phyloP scores from a whole-genome alignment of 1,284 basidiomycete species.

The Fereydounia khargensis region DNA sequence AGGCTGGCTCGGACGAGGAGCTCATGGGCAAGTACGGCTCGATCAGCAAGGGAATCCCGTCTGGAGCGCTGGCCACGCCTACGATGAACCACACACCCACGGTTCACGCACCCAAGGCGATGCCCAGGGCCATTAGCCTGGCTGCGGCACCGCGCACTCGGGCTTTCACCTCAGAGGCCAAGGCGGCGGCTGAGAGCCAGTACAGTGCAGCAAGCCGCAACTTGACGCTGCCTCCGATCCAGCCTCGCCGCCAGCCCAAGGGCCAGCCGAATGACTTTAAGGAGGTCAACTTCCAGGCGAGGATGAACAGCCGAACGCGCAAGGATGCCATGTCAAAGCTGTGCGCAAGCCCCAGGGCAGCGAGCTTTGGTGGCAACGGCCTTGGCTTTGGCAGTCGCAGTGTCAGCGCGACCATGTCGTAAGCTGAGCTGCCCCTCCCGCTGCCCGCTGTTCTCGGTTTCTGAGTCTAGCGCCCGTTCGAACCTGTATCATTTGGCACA shows the following conservation, averaged over 20 bases:
- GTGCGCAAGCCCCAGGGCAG: conserved; percentile 42
- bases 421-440: too few relatives aligned
- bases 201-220: conserved; percentile 4
- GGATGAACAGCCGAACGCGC: conserved; percentile 41
- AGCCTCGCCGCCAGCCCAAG: conserved; percentile 43
- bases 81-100: conserved; percentile 14
- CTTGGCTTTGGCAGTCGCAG: conserved; percentile 28
- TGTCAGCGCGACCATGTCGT: conserved; percentile 6
- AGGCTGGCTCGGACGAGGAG: not conserved
- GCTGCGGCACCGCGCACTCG: conserved; percentile 33
- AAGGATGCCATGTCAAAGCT: conserved; percentile 50
- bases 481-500: too few relatives aligned
- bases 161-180: conserved; percentile 16
- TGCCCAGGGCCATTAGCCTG: conserved; percentile 31
- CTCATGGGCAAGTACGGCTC: conserved; percentile 12
- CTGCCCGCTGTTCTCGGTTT: too few relatives aligned
- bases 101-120: conserved; percentile 25
- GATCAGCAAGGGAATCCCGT: conserved; percentile 7
- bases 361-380: conserved; percentile 30
- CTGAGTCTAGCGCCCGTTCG: too few relatives aligned
- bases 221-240: conserved; percentile 29
- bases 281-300: conserved; percentile 44
- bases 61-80: conserved; percentile 12
- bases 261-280: conserved; percentile 48
- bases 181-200: conserved; percentile 5